Conservation (phyloP, 192 early-diverging fungal genomes). For the Chytriomyces sp. region DNA sequence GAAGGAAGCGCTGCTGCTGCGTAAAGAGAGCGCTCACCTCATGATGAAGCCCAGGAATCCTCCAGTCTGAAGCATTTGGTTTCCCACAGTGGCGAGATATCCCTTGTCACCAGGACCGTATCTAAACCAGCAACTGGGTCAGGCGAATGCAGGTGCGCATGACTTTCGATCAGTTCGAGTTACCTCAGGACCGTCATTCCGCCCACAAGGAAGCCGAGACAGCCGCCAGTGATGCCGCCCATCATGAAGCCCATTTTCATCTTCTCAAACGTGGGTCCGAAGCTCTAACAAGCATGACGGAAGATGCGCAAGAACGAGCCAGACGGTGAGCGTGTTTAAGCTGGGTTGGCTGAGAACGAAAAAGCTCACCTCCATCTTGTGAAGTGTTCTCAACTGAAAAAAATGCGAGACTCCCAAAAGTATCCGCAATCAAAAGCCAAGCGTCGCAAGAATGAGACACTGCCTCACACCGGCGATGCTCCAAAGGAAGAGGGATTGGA, state of each 20-base stretch:
- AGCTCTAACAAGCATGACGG: not conserved
- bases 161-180: not conserved
- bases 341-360: not conserved
- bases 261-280: not conserved
- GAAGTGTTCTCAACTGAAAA: slow-evolving; percentile 15
- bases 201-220: slow-evolving; percentile 32
- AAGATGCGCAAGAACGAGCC: slow-evolving; percentile 19
- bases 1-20: not conserved
- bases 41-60: slow-evolving; percentile 42
- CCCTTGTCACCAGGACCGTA: slow-evolving; percentile 36
- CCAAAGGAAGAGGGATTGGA: not conserved
- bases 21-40: slow-evolving; percentile 2
- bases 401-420: not conserved
- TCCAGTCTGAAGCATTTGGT: slow-evolving; percentile 43
- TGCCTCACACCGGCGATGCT: not conserved
- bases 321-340: not conserved
- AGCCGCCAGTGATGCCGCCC: slow-evolving; percentile 31
- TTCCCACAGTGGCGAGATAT: slow-evolving; percentile 39
- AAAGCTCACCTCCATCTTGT: not conserved
- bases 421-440: not conserved
- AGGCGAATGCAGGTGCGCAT: not conserved
- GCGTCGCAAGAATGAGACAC: not conserved
- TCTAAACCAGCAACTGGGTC: slow-evolving; percentile 16
- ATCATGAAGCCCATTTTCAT: slow-evolving; percentile 35
- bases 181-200: slow-evolving; percentile 35